Conservation (phyloP, 495 filamentous ascomycete species). For the Penicillium ochrochloron region DNA sequence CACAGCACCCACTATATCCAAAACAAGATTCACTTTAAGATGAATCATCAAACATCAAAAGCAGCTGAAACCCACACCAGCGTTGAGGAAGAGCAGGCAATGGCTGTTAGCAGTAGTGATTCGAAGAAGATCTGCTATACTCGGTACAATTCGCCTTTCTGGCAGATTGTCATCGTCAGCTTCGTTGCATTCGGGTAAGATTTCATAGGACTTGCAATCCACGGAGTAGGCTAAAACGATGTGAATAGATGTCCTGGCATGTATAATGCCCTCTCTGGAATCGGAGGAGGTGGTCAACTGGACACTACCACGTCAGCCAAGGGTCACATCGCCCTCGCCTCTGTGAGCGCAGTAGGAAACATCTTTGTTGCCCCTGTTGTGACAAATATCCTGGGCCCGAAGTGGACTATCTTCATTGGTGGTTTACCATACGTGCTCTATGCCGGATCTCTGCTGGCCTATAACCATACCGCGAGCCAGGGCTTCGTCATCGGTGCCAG, state of each 20-base stretch:
- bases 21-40: background rate
- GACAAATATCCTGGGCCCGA: slow-evolving; percentile 12
- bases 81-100: background rate
- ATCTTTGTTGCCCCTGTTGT: slow-evolving; percentile 7
- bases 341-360: slow-evolving; percentile 14
- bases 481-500: slow-evolving; percentile 11
- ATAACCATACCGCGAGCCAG: slow-evolving; percentile 9
- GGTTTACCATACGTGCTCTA: slow-evolving; percentile 12
- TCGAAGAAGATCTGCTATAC: slow-evolving; percentile 8
- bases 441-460: slow-evolving; percentile 12
- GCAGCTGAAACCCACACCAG: background rate
- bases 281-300: slow-evolving; percentile 14
- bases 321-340: slow-evolving; percentile 12
- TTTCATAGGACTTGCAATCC: background rate
- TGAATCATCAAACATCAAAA: background rate
- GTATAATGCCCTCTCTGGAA: slow-evolving; percentile 14
- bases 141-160: slow-evolving; percentile 15
- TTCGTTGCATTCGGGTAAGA: slow-evolving; percentile 14
- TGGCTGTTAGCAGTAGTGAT: background rate
- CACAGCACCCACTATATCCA: background rate
- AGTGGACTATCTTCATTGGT: slow-evolving; percentile 14
- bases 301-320: slow-evolving; percentile 11
- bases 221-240: background rate
- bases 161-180: slow-evolving; percentile 16
- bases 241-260: slow-evolving; percentile 13